These are phyloP conservation scores for Tephrocybe sp. DNA, from an alignment of 768 basidiomycete species.

Conservation along the genomic window DNA sequence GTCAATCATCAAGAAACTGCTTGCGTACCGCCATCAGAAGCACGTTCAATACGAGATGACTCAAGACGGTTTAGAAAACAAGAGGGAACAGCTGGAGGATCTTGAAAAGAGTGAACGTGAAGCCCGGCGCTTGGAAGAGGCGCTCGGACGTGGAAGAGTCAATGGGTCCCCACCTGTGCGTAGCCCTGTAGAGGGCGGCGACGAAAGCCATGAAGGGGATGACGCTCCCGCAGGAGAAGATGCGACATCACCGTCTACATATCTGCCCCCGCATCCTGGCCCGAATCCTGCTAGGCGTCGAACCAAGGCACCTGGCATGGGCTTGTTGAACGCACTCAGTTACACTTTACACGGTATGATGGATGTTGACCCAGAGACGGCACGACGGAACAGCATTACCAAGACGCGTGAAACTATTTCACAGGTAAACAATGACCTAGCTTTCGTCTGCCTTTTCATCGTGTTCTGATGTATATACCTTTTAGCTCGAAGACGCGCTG, in stretches of 20 bases:
- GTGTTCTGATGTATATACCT: conserved; percentile 7
- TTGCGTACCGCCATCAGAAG: conserved; percentile 96
- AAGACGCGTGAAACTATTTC: conserved; percentile 94
- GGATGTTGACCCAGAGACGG: conserved; percentile 97
- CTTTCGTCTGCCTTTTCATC: neutral
- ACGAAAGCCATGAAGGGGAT: conserved; percentile 17
- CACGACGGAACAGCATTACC: conserved; percentile 87
- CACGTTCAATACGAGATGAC: conserved; percentile 98
- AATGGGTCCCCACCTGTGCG: conserved; percentile 24
- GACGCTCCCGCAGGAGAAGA: conserved; percentile 30
- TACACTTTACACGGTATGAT: conserved; percentile 98
- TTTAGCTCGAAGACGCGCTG: conserved; percentile 96
- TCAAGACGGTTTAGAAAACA: conserved; percentile 83
- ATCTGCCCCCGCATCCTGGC: conserved; percentile 79
- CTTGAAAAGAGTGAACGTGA: conserved; percentile 93
- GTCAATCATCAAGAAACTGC: conserved; percentile 89
- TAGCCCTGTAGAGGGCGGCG: conserved; percentile 27
- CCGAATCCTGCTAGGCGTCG: conserved; percentile 61
- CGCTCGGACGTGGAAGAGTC: conserved; percentile 62
- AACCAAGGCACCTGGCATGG: conserved; percentile 74
- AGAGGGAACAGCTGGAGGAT: conserved; percentile 82
- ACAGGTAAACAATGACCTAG: conserved; percentile 55
- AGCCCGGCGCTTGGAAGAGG: conserved; percentile 85
- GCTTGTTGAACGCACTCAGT: conserved; percentile 85
- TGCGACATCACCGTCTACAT: conserved; percentile 43